These are phyloP conservation scores for Neurospora discreta DNA, from an alignment of 495 filamentous ascomycete species.

Conservation along the genomic window DNA sequence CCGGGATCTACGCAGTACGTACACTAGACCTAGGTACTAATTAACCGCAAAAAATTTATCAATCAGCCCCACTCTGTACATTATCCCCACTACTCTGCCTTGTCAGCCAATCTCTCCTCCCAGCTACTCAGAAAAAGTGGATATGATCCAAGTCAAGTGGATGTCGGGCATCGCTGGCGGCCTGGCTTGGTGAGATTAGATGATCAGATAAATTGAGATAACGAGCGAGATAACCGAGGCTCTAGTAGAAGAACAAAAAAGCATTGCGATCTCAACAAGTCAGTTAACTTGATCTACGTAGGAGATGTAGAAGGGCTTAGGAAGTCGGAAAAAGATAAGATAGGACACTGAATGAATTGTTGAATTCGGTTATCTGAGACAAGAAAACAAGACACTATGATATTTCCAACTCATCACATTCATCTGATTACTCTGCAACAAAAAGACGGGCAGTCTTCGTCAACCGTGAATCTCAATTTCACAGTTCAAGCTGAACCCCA, in stretches of 20 bases:
- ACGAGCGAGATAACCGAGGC: neutral
- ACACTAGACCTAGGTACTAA: too few relatives aligned
- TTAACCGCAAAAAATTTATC: slow-evolving; percentile 20
- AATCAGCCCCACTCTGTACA: slow-evolving; percentile 16
- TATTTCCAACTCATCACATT: neutral
- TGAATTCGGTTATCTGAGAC: neutral
- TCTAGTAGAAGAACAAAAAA: too few relatives aligned
- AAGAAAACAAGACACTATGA: neutral
- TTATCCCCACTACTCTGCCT: neutral
- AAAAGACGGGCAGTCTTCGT: neutral
- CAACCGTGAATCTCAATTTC: neutral
- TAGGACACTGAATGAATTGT: neutral
- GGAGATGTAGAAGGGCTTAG: neutral
- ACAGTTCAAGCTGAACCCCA: neutral
- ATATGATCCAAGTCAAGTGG: neutral
- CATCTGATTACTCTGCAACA: too few relatives aligned
- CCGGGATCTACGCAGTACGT: too few relatives aligned
- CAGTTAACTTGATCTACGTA: neutral
- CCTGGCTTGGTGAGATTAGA: slow-evolving; percentile 12
- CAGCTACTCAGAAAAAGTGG: neutral
- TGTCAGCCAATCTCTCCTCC: neutral
- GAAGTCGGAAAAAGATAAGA: neutral
- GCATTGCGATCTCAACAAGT: neutral
- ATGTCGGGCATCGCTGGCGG: neutral
- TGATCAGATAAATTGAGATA: slow-evolving; percentile 6